Percentiles rank a stretch among this genome's conserved stretches.
phyloP scores from a whole-genome alignment of 176 grass and related monocot species.

The Themeda triandra region DNA sequence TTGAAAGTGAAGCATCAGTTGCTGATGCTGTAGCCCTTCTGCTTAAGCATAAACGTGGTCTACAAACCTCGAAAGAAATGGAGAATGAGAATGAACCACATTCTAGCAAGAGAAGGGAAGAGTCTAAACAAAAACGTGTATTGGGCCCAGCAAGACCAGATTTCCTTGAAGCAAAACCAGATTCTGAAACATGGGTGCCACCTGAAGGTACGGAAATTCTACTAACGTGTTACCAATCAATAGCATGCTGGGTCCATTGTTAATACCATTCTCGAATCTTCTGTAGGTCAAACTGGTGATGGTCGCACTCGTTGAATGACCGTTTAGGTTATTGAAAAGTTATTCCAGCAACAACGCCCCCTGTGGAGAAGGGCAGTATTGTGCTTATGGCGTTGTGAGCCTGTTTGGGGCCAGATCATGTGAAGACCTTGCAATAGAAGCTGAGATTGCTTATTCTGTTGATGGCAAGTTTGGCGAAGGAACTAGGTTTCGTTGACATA shows the following conservation, averaged over 20 bases:
- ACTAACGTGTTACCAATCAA: constrained; percentile 8
- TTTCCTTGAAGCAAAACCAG: constrained; percentile 54
- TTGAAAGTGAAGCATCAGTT: constrained; percentile 71
- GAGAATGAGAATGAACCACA: constrained; percentile 28
- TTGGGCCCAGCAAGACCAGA: constrained; percentile 78
- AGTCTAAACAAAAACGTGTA: constrained; percentile 66
- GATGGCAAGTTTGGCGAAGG: neutral
- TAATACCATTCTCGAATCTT: constrained; percentile 5
- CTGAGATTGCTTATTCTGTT: neutral
- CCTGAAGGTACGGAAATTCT: constrained; percentile 61
- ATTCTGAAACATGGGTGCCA: constrained; percentile 89
- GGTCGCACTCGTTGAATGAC: constrained; percentile 86
- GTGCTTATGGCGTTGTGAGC: neutral
- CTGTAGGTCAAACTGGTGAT: constrained; percentile 96
- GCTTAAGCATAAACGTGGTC: constrained; percentile 79
- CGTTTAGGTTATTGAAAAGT: constrained; percentile 75
- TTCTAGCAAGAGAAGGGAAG: constrained; percentile 32
- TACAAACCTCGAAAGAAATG: constrained; percentile 51
- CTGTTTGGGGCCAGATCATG: neutral
- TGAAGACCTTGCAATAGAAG: neutral
- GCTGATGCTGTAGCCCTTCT: constrained; percentile 92
- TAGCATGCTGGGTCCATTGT: neutral
- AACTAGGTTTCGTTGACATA: neutral
- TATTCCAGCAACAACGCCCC: neutral
- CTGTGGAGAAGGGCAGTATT: neutral